Conservation (phyloP, 257 asterid genomes). For the Osmanthus fragrans region DNA sequence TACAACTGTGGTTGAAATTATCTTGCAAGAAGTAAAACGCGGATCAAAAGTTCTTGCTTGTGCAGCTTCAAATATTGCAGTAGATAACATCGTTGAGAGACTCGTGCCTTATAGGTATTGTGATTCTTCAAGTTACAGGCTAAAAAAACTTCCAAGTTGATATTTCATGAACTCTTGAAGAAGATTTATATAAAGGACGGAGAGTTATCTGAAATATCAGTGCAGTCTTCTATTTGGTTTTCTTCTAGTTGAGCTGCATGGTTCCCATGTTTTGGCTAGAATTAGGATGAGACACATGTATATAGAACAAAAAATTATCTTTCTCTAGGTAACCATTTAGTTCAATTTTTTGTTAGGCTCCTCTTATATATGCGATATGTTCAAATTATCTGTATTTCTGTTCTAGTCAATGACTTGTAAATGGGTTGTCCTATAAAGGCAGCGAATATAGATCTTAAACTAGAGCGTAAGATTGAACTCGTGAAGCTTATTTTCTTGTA, state of each 20-base stretch:
- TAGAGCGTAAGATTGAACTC: background rate
- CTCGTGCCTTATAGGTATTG: constrained; percentile 86
- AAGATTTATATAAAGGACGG: background rate
- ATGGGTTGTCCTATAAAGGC: background rate
- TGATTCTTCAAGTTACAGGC: constrained; percentile 5
- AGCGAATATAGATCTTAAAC: background rate
- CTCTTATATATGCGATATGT: background rate
- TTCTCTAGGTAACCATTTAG: background rate
- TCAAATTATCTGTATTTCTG: background rate
- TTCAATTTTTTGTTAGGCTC: background rate
- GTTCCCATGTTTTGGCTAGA: background rate
- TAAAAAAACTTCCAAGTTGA: background rate
- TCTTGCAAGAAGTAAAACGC: constrained; percentile 94
- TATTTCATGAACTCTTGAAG: constrained; percentile 7
- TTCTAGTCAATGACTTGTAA: background rate
- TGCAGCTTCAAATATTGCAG: constrained; percentile 99
- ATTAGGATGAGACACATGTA: background rate
- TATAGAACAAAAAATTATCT: background rate
- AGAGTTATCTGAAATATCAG: background rate
- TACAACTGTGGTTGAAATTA: constrained; percentile 93
- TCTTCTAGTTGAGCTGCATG: background rate
- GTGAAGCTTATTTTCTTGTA: background rate
- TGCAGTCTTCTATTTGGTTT: constrained; percentile 8
- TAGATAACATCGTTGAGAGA: constrained; percentile 96
- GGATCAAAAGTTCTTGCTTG: constrained; percentile 94